A percentile compares a stretch with the other conserved stretches of the same genome.
Conservation (phyloP, 495 filamentous ascomycete genomes). For the Oleoguttula mirabilis region DNA sequence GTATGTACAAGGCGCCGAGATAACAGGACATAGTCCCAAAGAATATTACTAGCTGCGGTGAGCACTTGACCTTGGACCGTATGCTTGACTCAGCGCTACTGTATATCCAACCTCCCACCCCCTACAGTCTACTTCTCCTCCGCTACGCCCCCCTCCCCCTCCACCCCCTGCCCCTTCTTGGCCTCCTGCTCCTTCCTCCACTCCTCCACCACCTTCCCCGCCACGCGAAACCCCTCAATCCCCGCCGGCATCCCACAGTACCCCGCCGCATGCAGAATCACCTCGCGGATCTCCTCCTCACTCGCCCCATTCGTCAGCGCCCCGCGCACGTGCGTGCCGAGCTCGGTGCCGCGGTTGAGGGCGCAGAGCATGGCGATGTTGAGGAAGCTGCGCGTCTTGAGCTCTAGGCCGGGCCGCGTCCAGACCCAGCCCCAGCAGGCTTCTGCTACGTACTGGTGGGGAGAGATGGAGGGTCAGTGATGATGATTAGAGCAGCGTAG, state of each 20-base stretch:
- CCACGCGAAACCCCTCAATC: slow-evolving; percentile 36
- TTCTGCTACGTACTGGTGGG: slow-evolving; percentile 41
- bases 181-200: slow-evolving; percentile 18
- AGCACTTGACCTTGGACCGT: too few species aligned
- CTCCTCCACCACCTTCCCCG: slow-evolving; percentile 25
- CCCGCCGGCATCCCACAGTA: slow-evolving; percentile 41
- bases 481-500: not conserved
- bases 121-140: slow-evolving; percentile 1
- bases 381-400: slow-evolving; percentile 42
- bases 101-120: not conserved
- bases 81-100: too few species aligned
- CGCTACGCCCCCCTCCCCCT: slow-evolving; percentile 1
- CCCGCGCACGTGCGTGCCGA: slow-evolving; percentile 42
- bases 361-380: slow-evolving; percentile 46
- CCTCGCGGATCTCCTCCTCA: slow-evolving; percentile 44
- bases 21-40: too few species aligned
- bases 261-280: slow-evolving; percentile 38
- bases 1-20: too few species aligned
- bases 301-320: slow-evolving; percentile 42
- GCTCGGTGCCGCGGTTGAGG: slow-evolving; percentile 39
- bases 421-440: slow-evolving; percentile 44
- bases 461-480: not conserved
- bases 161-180: too few species aligned
- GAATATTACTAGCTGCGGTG: too few species aligned
- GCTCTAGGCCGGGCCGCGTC: slow-evolving; percentile 42